These are phyloP conservation scores for Parsonsia alboflavescens DNA, from an alignment of 257 asterid species.

Conservation along the genomic window DNA sequence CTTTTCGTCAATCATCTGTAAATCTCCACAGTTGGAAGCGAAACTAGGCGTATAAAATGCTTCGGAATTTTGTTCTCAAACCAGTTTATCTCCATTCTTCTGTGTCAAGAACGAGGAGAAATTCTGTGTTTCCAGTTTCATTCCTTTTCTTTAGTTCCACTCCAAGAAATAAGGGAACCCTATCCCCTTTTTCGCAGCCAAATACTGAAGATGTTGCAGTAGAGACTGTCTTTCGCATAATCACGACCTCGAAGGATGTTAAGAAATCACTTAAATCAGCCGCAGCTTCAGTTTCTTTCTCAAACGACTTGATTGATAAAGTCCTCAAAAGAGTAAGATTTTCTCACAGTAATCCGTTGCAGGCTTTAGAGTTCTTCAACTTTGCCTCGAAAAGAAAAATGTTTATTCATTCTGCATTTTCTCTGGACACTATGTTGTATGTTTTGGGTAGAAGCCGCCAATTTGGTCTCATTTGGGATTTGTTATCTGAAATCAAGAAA, in stretches of 20 bases:
- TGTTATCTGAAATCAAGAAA: conserved; percentile 55
- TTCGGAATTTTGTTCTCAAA: background rate
- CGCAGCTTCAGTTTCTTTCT: conserved; percentile 44
- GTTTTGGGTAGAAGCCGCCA: conserved; percentile 69
- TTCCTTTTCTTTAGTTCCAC: conserved; percentile 14
- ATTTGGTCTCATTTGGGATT: conserved; percentile 62
- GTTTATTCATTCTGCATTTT: conserved; percentile 58
- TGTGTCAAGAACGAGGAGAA: background rate
- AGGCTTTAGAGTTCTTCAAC: conserved; percentile 61
- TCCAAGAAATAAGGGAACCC: background rate
- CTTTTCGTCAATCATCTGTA: background rate
- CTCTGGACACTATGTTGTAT: conserved; percentile 74
- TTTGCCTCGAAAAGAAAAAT: conserved; percentile 39
- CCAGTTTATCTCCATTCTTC: conserved; percentile 4
- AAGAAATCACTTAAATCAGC: conserved; percentile 44
- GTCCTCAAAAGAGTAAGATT: conserved; percentile 82
- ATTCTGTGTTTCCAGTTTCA: background rate
- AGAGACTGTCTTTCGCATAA: conserved; percentile 43
- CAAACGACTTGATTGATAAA: conserved; percentile 58
- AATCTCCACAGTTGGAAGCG: too few species aligned
- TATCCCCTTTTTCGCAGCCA: conserved; percentile 2
- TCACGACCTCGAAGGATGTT: conserved; percentile 54
- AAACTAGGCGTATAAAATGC: background rate
- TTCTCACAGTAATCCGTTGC: conserved; percentile 72
- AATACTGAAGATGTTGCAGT: conserved; percentile 34